phyloP scores from a whole-genome alignment of 2,329 filamentous ascomycete species.

The Botryotinia calthae region DNA sequence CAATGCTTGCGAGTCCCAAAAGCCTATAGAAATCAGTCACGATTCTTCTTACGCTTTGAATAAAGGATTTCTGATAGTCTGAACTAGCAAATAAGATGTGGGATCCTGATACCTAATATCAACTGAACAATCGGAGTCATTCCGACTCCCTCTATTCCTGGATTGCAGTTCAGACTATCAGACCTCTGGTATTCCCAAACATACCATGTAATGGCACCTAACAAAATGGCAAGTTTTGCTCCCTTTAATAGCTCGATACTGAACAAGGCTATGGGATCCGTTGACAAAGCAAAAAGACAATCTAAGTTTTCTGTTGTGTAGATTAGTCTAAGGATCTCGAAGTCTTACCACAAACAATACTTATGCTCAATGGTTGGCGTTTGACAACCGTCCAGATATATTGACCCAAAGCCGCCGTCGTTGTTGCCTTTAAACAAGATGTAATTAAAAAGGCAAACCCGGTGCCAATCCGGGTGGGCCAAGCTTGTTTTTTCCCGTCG shows the following conservation, averaged over 20 bases:
- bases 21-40: neutral
- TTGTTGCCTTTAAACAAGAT: conserved; percentile 23
- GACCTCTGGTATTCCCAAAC: neutral
- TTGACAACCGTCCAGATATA: conserved; percentile 29
- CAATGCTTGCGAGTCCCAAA: conserved; percentile 20
- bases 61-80: neutral
- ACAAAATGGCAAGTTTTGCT: conserved; percentile 9
- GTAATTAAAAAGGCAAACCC: conserved; percentile 25
- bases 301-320: conserved; percentile 21
- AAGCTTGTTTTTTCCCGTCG: conserved; percentile 21
- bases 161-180: neutral
- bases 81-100: neutral
- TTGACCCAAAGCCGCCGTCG: conserved; percentile 23
- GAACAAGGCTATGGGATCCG: conserved; percentile 22
- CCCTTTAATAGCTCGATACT: conserved; percentile 13
- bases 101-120: neutral
- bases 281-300: conserved; percentile 25
- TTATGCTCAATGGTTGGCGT: conserved; percentile 22
- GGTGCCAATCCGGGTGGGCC: conserved; percentile 25
- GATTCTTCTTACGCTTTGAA: neutral
- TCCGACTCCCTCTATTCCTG: neutral
- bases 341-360: neutral
- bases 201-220: neutral
- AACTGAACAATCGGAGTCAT: neutral
- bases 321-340: neutral